Evolutionary conservation across 192 early-diverging fungal genomes (phyloP).

Genomic region (Mortierella alpina): DNA sequence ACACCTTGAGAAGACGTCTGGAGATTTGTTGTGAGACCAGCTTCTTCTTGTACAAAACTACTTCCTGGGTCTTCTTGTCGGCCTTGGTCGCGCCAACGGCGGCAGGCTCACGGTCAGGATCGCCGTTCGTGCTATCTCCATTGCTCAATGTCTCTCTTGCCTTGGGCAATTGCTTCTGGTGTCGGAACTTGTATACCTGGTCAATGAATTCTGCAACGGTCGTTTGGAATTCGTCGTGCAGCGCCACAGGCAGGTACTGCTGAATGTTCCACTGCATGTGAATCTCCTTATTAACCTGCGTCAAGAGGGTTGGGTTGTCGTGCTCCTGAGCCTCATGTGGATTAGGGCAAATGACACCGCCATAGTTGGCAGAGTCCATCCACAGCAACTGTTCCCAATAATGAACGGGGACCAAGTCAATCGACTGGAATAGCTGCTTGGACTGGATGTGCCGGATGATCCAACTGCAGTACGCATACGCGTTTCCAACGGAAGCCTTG

Average conservation of each 20-base stretch:
- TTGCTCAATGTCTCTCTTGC: neutral
- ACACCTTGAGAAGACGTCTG: conserved; percentile 69
- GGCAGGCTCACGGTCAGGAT: conserved; percentile 9
- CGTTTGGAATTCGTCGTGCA: conserved; percentile 77
- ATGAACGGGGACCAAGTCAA: conserved; percentile 75
- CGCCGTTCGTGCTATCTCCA: conserved; percentile 8
- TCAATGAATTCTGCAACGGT: conserved; percentile 80
- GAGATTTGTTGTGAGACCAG: conserved; percentile 69
- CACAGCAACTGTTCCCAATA: conserved; percentile 89
- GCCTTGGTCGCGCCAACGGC: conserved; percentile 9
- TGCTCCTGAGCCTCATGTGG: conserved; percentile 44
- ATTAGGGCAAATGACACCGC: conserved; percentile 65
- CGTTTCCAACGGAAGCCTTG: conserved; percentile 80
- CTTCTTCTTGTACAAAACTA: conserved; percentile 56
- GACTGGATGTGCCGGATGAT: conserved; percentile 73
- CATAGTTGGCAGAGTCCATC: conserved; percentile 94
- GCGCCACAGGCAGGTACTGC: conserved; percentile 82
- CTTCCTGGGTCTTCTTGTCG: conserved; percentile 49
- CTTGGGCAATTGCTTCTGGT: conserved; percentile 37
- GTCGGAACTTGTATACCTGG: conserved; percentile 65
- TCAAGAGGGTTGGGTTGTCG: conserved; percentile 30
- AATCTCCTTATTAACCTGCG: conserved; percentile 36
- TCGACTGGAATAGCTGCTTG: conserved; percentile 79
- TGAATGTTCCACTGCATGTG: conserved; percentile 92
- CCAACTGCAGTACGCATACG: conserved; percentile 79